A percentile compares a stretch with the other conserved stretches of the same genome.
phyloP scores from a whole-genome alignment of 305 asterid species.

The Solanum chacoense region DNA sequence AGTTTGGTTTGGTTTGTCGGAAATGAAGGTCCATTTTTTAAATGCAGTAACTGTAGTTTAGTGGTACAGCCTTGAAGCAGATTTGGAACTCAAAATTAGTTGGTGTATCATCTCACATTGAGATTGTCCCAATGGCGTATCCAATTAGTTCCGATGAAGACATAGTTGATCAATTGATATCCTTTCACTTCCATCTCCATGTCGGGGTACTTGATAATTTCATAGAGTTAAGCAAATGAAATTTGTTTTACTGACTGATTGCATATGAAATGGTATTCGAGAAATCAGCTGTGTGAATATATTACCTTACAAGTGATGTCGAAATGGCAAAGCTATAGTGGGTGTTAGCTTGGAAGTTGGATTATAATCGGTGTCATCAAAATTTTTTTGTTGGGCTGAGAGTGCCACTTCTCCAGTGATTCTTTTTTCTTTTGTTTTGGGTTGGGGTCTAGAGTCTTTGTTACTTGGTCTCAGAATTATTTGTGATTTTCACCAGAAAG shows the following conservation, averaged over 20 bases:
- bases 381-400: neutral
- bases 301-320: neutral
- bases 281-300: neutral
- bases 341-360: neutral
- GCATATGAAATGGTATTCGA: neutral
- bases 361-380: neutral
- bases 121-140: neutral
- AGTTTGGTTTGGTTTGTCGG: neutral
- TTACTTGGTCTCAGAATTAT: neutral
- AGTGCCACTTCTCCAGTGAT: neutral
- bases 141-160: neutral
- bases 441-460: neutral
- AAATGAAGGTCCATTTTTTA: neutral
- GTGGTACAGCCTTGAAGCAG: neutral
- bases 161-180: neutral
- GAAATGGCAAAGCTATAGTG: neutral
- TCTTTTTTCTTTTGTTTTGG: neutral
- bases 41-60: neutral
- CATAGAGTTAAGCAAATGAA: neutral
- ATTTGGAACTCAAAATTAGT: neutral
- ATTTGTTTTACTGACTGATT: neutral
- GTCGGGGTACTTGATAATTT: neutral
- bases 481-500: neutral
- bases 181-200: neutral
- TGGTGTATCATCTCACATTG: neutral